Evolutionary conservation across 768 basidiomycete genomes (phyloP).

Genomic region (Boletellus ananiceps): DNA sequence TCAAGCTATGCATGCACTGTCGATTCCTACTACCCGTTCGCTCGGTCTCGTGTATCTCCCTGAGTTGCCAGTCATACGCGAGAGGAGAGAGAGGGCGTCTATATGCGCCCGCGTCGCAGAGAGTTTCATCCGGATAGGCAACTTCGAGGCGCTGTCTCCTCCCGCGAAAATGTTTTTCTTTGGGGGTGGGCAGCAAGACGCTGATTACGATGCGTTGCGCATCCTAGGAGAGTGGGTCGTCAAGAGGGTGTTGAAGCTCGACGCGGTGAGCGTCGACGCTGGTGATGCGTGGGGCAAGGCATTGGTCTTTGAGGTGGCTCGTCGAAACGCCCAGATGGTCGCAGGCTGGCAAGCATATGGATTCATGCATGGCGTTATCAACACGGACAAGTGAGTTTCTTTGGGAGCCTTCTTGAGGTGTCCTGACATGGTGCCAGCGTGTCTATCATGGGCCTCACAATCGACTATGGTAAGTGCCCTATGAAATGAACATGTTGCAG

Average conservation of each 20-base stretch:
- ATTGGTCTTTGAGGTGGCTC: conserved; percentile 73
- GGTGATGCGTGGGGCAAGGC: conserved; percentile 65
- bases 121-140: conserved; percentile 89
- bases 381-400: conserved; percentile 82
- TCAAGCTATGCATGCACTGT: conserved; percentile 69
- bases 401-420: background rate
- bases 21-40: conserved; percentile 85
- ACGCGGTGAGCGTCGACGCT: conserved; percentile 34
- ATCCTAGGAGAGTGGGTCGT: conserved; percentile 73
- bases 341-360: conserved; percentile 95
- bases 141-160: conserved; percentile 81
- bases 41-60: conserved; percentile 77
- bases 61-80: conserved; percentile 67
- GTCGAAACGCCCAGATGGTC: conserved; percentile 86
- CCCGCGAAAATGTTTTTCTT: conserved; percentile 60
- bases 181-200: conserved; percentile 71
- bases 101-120: conserved; percentile 80
- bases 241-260: conserved; percentile 51
- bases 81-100: conserved; percentile 66
- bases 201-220: conserved; percentile 71
- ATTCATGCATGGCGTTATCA: conserved; percentile 96
- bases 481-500: background rate
- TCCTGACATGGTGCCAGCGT: conserved; percentile 42
- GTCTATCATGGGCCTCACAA: conserved; percentile 69
- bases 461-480: conserved; percentile 57